These are phyloP conservation scores for Hibiscus tridactylites DNA, from an alignment of 345 rosid species.

Conservation along the genomic window DNA sequence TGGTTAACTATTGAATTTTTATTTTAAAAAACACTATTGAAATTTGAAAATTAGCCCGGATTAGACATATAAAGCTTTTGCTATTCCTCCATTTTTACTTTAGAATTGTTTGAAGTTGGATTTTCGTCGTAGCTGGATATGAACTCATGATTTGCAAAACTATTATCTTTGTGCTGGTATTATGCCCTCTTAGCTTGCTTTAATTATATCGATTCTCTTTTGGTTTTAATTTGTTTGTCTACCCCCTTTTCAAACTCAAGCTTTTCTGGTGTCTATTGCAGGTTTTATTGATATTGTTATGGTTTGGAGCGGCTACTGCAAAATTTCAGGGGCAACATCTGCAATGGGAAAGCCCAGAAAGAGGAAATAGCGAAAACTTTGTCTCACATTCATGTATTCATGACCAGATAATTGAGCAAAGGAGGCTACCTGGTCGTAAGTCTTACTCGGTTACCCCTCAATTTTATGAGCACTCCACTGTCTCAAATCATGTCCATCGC, in stretches of 20 bases:
- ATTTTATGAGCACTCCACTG: conserved; percentile 53
- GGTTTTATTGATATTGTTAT: conserved; percentile 53
- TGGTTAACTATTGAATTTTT: no score
- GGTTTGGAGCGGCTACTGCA: conserved; percentile 35
- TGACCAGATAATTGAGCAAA: conserved; percentile 81
- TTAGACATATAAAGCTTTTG: background rate
- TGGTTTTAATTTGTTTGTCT: background rate
- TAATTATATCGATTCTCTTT: conserved; percentile 14
- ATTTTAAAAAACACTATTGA: background rate
- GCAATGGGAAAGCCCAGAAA: conserved; percentile 32
- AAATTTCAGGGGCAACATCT: conserved; percentile 24
- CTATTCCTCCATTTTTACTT: background rate
- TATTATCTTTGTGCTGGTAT: conserved; percentile 13
- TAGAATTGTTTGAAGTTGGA: background rate
- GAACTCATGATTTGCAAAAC: conserved; percentile 2
- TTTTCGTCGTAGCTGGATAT: conserved; percentile 10
- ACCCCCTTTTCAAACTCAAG: background rate
- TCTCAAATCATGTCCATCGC: conserved; percentile 29
- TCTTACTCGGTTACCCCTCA: conserved; percentile 70
- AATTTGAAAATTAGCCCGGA: background rate
- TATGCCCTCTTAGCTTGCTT: conserved; percentile 8
- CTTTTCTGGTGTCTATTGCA: conserved; percentile 23
- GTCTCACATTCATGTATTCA: conserved; percentile 89
- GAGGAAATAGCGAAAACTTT: conserved; percentile 32
- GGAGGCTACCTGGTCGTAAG: conserved; percentile 74